phyloP scores from a whole-genome alignment of 495 filamentous ascomycete genomes.

The Neurospora pannonica region DNA sequence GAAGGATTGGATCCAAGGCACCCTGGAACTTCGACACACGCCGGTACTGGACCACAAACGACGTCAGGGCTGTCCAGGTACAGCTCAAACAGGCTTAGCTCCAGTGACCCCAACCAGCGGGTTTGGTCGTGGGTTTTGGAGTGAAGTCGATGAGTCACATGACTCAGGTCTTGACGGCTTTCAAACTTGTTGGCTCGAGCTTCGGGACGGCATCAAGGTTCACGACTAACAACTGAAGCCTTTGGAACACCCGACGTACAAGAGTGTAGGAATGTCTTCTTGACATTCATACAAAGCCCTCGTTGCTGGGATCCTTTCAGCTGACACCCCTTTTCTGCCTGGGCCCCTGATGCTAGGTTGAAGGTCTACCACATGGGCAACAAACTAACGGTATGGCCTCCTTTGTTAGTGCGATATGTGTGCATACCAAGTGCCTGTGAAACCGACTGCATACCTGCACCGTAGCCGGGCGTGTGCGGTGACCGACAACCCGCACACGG shows the following conservation, averaged over 20 bases:
- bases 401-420: not conserved
- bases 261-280: not conserved
- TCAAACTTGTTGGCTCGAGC: not conserved
- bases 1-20: not conserved
- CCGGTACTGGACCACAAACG: not conserved
- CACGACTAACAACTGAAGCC: not conserved
- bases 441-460: not conserved
- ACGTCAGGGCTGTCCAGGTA: not conserved
- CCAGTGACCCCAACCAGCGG: not conserved
- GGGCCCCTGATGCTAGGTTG: not conserved
- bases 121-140: not conserved
- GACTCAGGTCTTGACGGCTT: not conserved
- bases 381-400: not conserved
- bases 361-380: not conserved
- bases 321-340: not conserved
- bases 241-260: too few species aligned
- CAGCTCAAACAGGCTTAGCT: not conserved
- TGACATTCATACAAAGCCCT: not conserved
- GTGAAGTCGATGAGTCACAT: not conserved
- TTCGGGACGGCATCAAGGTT: not conserved
- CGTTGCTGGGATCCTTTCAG: not conserved
- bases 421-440: not conserved
- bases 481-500: not conserved
- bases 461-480: not conserved
- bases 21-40: not conserved